Base-by-base conservation (phyloP, 768 basidiomycete genomes). In the Tulasnella sp. region DNA sequence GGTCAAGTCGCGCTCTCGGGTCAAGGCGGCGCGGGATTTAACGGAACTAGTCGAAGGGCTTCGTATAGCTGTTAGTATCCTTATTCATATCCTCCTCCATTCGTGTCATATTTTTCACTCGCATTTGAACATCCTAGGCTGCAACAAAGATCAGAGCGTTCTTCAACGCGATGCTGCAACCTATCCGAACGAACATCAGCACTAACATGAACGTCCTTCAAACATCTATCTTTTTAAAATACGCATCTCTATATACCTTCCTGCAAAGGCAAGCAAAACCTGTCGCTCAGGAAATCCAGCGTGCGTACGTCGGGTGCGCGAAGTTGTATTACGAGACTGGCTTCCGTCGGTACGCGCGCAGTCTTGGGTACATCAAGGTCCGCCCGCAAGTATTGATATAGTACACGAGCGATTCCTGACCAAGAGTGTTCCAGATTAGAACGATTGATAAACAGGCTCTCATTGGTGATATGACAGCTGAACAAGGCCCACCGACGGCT, bases 251-350 rank as follows among this genome's bases (percentile, higher is more conserved):
- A 59, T 97, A 83, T 65, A 78, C 78, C 1, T 99, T 98, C 68
- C 75, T 99, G 38, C 82, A 85, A 63, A 82, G 89, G 2, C 87
- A 92, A 62, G 87, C 87, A 4, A 77, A 84, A 8, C 76, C 76
- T 31, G 86, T 92, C 29, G 92, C 96, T 2, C 78, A 78, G 48
- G 93, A 98, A 69, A 73, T 99, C 22, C 91, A 92, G 68, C 76
- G 90, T 53, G 84, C 88, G 2, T 99, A 99, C 69, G 73, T 86
- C 27, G 79, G 79, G 31, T 81, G 87, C 25, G 85, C 88, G 12
- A 82, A 92, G 42, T 79, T 88, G 21, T 99, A 96, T 69, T 97
- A 92, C 61, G 96, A 99, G 72, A 98, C 96, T 21, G 90, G 86
- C 0, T 93, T 97, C 69, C 75, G 96, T 62, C 75, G 96, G 44